Evolutionary conservation across 2,329 filamentous ascomycete genomes (phyloP), one percentile per base, ranked within the genome.

Genomic region (Colletotrichum liriopes): DNA sequence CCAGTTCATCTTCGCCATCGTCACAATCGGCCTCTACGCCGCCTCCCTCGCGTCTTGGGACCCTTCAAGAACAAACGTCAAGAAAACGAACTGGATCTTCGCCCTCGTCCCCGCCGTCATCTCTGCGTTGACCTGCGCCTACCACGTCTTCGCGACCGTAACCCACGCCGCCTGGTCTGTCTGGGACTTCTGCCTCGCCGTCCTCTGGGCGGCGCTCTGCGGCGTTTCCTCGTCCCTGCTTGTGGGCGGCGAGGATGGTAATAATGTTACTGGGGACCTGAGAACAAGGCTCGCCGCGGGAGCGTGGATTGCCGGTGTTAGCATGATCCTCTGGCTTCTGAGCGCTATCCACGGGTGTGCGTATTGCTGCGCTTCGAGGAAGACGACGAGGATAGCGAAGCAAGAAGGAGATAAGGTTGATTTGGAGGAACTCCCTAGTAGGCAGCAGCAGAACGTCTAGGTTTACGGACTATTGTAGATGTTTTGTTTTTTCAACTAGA

Each of bases 141-240:
- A 71, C 14, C 62, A 71, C 58, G 41, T 51, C 35, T 56, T 73
- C 11, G 68, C 59, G 20, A 73, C 71, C 5, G 67, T 67, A 1
- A 73, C 67, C 0, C 71, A 66, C 52, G 67, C 67, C 20, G 71
- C 62, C 5, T 73, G 62, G 71, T 71, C 61, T 32, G 60, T 67
- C 5, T 73, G 62, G 71, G 67, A 73, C 56, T 71, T 65, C 11
- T 39, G 58, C 3, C 51, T 71, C 26, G 67, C 67, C 23, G 39
- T 71, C 16, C 59, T 73, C 58, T 71, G 71, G 71, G 71, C 67
- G 41, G 71, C 71, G 14, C 62, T 73, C 29, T 62, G 56, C 26
- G 71, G 71, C 18, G 20, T 59, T 3, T 73, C 68, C 2, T 60
- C 51, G 8, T 20, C 63, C 20, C 26, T 47, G 5, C 16, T 67